Evolutionary conservation across 2,329 filamentous ascomycete species (phyloP).

Genomic region (Penicillium janthinellum): DNA sequence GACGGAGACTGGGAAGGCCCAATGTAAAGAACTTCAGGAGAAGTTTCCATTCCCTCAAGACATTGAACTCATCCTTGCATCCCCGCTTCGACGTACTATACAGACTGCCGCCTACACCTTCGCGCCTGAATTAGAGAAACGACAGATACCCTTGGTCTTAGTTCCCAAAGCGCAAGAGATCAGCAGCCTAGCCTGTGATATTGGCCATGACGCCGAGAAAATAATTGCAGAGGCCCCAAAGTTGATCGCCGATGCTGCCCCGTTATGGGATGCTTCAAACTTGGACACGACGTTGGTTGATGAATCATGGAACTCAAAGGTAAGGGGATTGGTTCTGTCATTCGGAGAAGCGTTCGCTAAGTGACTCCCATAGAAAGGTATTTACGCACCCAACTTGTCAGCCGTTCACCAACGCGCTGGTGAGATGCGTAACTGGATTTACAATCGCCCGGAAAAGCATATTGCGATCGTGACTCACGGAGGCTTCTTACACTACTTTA

Average conservation of each 20-base stretch:
- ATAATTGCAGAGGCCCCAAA: not conserved
- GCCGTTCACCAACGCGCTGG: not conserved
- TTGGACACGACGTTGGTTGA: not conserved
- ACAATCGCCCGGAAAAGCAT: not conserved
- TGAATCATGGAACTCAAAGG: not conserved
- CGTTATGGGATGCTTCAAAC: not conserved
- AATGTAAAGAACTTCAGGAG: not conserved
- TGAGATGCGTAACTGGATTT: not conserved
- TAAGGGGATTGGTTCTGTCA: not conserved
- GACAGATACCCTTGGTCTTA: not conserved
- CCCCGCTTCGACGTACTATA: not conserved
- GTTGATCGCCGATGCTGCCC: not conserved
- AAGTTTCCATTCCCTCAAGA: not conserved
- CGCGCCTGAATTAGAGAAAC: not conserved
- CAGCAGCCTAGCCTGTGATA: not conserved
- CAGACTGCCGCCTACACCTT: not conserved
- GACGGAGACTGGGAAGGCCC: not conserved
- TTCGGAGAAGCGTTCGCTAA: not conserved
- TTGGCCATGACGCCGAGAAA: not conserved
- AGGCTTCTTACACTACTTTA: not conserved
- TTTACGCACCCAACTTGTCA: not conserved
- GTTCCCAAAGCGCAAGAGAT: not conserved
- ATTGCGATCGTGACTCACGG: not conserved
- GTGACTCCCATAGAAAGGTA: not conserved
- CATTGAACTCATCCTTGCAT: not conserved